Evolutionary conservation across 192 early-diverging fungal genomes (phyloP).

Genomic region (Rhizophagus prolifer): DNA sequence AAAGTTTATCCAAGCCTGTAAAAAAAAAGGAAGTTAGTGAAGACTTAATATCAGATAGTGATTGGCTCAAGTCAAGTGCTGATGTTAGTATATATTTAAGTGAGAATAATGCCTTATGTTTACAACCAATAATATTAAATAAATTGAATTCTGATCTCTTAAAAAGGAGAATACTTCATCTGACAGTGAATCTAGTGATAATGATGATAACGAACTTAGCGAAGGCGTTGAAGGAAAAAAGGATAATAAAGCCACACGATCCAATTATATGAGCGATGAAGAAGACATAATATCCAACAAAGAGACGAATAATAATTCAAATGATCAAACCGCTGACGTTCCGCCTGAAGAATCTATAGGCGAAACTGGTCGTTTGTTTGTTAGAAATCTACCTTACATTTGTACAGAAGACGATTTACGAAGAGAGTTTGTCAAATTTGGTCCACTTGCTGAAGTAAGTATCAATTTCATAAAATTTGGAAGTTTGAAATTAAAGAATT

Average conservation of each 20-base stretch:
- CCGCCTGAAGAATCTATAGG: constrained; percentile 65
- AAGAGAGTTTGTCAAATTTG: constrained; percentile 79
- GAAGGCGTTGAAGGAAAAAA: constrained; percentile 17
- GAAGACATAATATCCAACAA: background rate
- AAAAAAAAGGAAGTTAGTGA: constrained; percentile 53
- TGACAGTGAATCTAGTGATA: background rate
- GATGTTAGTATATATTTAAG: constrained; percentile 15
- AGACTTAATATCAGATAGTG: constrained; percentile 57
- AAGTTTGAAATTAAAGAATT: background rate
- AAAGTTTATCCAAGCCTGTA: constrained; percentile 48
- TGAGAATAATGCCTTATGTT: background rate
- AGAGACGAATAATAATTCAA: constrained; percentile 10
- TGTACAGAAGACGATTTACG: constrained; percentile 88
- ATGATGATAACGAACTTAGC: background rate
- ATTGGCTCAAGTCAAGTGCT: constrained; percentile 59
- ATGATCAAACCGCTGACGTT: constrained; percentile 7
- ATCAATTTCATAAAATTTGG: background rate
- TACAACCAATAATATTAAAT: background rate
- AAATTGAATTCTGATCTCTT: background rate
- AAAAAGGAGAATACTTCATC: background rate
- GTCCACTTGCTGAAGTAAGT: constrained; percentile 82
- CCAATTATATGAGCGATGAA: constrained; percentile 31
- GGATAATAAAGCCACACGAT: constrained; percentile 10
- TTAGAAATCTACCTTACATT: constrained; percentile 90
- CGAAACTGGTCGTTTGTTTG: constrained; percentile 93